Conservation (phyloP, 2,329 filamentous ascomycete species). For the Epicoccum sorghinum region DNA sequence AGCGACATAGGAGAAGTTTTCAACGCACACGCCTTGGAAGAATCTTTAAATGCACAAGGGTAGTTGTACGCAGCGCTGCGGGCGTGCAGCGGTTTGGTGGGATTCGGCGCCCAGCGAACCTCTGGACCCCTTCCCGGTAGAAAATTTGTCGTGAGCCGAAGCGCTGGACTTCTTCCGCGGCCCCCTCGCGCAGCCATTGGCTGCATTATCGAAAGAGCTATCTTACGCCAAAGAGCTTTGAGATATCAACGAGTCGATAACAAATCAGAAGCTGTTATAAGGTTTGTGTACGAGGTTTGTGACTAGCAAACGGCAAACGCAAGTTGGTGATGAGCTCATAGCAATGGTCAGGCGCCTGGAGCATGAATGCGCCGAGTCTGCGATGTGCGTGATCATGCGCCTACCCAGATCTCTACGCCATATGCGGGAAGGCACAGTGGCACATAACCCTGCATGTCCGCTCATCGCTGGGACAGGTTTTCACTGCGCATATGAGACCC, state of each 20-base stretch:
- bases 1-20: neutral
- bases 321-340: conserved; percentile 10
- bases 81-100: conserved; percentile 1
- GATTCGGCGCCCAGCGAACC: conserved; percentile 27
- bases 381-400: conserved; percentile 30
- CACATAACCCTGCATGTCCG: conserved; percentile 23
- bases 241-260: conserved; percentile 13
- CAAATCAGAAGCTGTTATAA: neutral
- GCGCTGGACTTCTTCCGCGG: conserved; percentile 25
- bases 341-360: conserved; percentile 12
- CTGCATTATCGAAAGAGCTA: conserved; percentile 13
- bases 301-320: neutral
- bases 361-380: conserved; percentile 21
- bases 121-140: conserved; percentile 11
- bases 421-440: conserved; percentile 15
- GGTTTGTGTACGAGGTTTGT: neutral
- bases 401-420: conserved; percentile 22
- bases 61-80: neutral
- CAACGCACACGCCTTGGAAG: neutral
- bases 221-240: conserved; percentile 6
- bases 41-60: neutral
- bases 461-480: conserved; percentile 17
- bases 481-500: conserved; percentile 25
- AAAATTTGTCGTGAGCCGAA: conserved; percentile 12
- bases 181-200: conserved; percentile 30